Conservation (phyloP, 2,329 filamentous ascomycete genomes). For the Clonostachys rhizophaga region DNA sequence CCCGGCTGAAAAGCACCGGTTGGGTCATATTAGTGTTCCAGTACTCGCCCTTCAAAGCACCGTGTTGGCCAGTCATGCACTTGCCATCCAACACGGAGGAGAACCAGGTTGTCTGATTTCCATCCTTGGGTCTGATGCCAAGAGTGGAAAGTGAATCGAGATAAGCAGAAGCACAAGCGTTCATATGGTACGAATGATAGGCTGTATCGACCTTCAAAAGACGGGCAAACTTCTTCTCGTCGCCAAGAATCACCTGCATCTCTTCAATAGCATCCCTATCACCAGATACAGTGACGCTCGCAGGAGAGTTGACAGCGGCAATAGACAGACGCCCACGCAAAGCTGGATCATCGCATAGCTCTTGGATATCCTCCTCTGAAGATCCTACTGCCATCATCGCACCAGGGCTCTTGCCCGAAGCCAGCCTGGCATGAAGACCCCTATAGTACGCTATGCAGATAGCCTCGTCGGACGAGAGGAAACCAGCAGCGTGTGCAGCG, state of each 20-base stretch:
- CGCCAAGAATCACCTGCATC: conserved; percentile 15
- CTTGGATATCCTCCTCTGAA: conserved; percentile 5
- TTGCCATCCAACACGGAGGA: no score
- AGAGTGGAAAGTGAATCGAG: background rate
- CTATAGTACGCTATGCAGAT: conserved; percentile 2
- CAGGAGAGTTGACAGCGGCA: conserved; percentile 41
- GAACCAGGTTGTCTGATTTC: no score
- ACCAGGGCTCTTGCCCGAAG: no score
- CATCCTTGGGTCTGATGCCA: no score
- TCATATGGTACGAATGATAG: conserved; percentile 25
- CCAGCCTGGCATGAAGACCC: conserved; percentile 6
- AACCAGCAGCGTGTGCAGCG: conserved; percentile 26
- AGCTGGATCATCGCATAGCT: conserved; percentile 32
- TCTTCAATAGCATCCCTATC: conserved; percentile 19
- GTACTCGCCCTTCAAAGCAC: no score
- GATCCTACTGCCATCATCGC: background rate
- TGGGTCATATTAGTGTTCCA: no score
- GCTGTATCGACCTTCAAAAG: conserved; percentile 30
- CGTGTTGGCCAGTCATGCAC: no score
- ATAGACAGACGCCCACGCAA: conserved; percentile 18
- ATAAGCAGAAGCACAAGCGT: background rate
- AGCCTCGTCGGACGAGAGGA: conserved; percentile 30
- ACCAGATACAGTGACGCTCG: conserved; percentile 40
- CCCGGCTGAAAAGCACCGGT: no score
- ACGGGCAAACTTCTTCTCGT: conserved; percentile 20